Evolutionary conservation across 1,284 basidiomycete genomes (phyloP).

Genomic region (Coriolopsis trogii): DNA sequence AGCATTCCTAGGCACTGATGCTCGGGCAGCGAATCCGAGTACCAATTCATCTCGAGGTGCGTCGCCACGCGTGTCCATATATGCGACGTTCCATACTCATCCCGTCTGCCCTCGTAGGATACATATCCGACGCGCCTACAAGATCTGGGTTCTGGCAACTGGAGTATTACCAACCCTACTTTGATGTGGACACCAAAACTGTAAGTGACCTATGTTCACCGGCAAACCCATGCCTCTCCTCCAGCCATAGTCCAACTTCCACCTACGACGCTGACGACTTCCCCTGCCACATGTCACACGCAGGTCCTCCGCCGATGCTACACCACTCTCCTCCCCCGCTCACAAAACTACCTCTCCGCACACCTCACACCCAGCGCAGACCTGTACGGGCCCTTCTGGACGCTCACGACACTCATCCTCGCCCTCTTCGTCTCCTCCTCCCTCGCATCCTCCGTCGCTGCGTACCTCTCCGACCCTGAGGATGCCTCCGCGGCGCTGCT

Average conservation of each 20-base stretch:
- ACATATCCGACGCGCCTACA: constrained; percentile 40
- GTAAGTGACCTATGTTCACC: constrained; percentile 39
- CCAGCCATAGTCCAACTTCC: not conserved
- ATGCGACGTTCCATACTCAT: not conserved
- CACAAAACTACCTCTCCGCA: constrained; percentile 54
- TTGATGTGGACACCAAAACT: constrained; percentile 79
- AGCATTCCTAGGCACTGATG: constrained; percentile 36
- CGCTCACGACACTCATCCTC: constrained; percentile 90
- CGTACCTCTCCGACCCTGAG: constrained; percentile 70
- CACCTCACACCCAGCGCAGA: constrained; percentile 70
- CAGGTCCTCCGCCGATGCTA: constrained; percentile 74
- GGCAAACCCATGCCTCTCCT: not conserved
- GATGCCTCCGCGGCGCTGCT: constrained; percentile 39
- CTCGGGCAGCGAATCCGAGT: constrained; percentile 23
- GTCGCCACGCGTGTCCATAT: not conserved
- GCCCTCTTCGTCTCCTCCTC: constrained; percentile 90
- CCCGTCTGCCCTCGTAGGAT: constrained; percentile 35
- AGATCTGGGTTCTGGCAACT: constrained; percentile 68
- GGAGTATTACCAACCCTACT: constrained; percentile 81
- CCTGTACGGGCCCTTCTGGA: constrained; percentile 94
- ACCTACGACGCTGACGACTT: not conserved
- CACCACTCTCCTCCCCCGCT: constrained; percentile 68
- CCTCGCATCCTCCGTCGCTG: constrained; percentile 80
- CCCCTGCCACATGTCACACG: not conserved
- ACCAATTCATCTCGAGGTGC: constrained; percentile 28